These are phyloP conservation scores for Simplicillium sp. DNA, from an alignment of 2,329 filamentous ascomycete species.

Conservation along the genomic window DNA sequence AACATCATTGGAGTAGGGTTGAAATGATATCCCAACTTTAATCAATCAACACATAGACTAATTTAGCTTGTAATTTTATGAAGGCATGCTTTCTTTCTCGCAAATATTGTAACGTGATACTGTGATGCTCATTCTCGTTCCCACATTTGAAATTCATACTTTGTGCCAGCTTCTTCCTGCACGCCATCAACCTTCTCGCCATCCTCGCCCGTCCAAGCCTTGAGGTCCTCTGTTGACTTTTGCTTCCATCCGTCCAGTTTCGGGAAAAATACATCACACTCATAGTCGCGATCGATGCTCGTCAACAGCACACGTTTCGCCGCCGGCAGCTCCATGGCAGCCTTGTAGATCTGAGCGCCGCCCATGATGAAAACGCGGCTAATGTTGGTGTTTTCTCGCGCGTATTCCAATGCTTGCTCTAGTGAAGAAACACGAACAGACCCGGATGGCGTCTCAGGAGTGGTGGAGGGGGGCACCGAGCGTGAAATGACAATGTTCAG, in stretches of 20 bases:
- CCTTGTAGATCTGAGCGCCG: conserved; percentile 74
- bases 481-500: conserved; percentile 76
- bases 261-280: conserved; percentile 69
- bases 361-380: conserved; percentile 78
- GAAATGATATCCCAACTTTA: conserved; percentile 1
- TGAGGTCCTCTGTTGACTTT: conserved; percentile 40
- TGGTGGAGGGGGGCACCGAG: conserved; percentile 16
- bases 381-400: conserved; percentile 29
- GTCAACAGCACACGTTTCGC: conserved; percentile 61
- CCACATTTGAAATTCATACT: conserved; percentile 69
- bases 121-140: conserved; percentile 32
- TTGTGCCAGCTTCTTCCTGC: conserved; percentile 53
- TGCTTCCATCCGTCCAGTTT: conserved; percentile 42
- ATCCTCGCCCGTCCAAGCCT: conserved; percentile 55
- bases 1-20: neutral
- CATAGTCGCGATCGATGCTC: conserved; percentile 57
- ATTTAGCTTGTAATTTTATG: neutral
- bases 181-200: conserved; percentile 39
- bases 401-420: conserved; percentile 43
- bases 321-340: conserved; percentile 51
- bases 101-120: neutral
- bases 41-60: neutral
- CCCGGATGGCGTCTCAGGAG: conserved; percentile 17
- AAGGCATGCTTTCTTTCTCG: neutral
- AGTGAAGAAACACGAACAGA: conserved; percentile 50